Evolutionary conservation across 768 basidiomycete genomes (phyloP), one percentile per base, ranked within the genome.

Genomic region (Pisolithus sp.): DNA sequence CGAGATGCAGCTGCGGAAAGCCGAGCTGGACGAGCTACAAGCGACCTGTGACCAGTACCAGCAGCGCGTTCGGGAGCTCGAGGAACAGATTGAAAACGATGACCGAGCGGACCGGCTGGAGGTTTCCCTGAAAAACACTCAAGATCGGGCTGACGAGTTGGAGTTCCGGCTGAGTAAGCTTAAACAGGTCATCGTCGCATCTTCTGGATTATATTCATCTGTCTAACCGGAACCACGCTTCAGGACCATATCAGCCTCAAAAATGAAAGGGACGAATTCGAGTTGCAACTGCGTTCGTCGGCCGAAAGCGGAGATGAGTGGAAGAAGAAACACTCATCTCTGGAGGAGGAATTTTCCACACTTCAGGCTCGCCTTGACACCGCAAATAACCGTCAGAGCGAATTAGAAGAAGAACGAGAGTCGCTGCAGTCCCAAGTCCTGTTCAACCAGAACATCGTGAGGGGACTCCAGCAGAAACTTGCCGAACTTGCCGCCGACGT

Each of bases 1-100:
- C 17, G 83, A 91, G 61, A 70, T 90, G 9, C 85, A 89, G 54
- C 70, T 81, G 38, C 71, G 76, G n/a, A 80, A 76, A 53, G 77
- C 75, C 0, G 73, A 78, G 3, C 62, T 79, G 7, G 69, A 73
- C 41, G 82, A 84, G 36, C 65, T 79, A 30, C 79, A 75, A 46
- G 69, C 74, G 37, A 75, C 81, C 53, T 74, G 78, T 5, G 77
- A 79, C 46, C 76, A 77, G 44, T 74, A 76, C 54, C 75, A 77
- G 53, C 76, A 81, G 42, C 74, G 78, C 50, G 74, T 84, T 23
- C 82, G 80, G 24, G 87, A 91, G 57, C 68, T 93, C 30, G 82
- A 88, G 59, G 89, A 91, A 54, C 86, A 89, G 57, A 83, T 93
- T 20, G 82, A 91, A 65, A 83, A 79, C 53, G 89, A 93, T 62